These are phyloP conservation scores for Paramyrothecium roridum DNA, from an alignment of 2,329 filamentous ascomycete species.

Conservation along the genomic window DNA sequence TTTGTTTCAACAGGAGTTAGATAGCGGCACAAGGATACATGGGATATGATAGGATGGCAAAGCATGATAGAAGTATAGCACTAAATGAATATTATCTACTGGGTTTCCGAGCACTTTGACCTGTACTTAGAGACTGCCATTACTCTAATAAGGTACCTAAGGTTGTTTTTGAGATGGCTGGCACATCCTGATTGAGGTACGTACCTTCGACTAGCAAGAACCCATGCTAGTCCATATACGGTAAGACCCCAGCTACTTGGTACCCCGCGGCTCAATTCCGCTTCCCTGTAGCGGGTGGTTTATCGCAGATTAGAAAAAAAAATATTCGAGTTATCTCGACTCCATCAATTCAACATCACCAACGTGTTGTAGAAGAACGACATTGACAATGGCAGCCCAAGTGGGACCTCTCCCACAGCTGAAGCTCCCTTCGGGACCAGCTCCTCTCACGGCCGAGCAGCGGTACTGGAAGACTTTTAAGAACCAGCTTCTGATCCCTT, in stretches of 20 bases:
- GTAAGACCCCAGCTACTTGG: not conserved
- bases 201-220: not conserved
- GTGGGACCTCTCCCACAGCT: slow-evolving; percentile 76
- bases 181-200: not conserved
- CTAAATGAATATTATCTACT: not conserved
- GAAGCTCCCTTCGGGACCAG: slow-evolving; percentile 79
- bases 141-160: no score
- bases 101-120: no score
- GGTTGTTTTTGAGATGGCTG: no score
- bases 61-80: not conserved
- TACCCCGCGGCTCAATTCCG: not conserved
- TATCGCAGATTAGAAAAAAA: slow-evolving; percentile 4
- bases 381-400: slow-evolving; percentile 72
- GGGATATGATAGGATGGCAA: not conserved
- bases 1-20: not conserved
- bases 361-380: slow-evolving; percentile 8
- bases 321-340: not conserved
- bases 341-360: slow-evolving; percentile 10
- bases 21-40: not conserved
- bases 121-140: no score
- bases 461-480: slow-evolving; percentile 96
- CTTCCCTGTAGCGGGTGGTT: slow-evolving; percentile 8
- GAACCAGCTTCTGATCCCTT: slow-evolving; percentile 84
- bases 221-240: not conserved
- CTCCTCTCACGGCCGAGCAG: slow-evolving; percentile 85